Conservation (phyloP, 2,329 filamentous ascomycete genomes). For the Dendryphion nanum region DNA sequence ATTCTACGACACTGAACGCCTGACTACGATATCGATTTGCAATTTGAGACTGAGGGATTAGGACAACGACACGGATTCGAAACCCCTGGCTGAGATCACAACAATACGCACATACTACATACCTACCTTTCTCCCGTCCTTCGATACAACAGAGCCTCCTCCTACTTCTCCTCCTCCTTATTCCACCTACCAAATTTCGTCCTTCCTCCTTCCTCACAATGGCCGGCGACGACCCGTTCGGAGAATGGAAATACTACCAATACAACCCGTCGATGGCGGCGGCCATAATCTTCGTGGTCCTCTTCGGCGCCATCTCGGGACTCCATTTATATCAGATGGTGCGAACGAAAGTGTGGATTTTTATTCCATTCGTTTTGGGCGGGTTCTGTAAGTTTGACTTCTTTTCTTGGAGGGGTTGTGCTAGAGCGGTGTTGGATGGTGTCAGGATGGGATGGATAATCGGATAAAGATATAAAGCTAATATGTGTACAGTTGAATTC, state of each 20-base stretch:
- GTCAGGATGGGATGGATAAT: neutral
- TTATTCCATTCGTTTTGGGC: conserved; percentile 53
- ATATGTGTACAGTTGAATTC: neutral
- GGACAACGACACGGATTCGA: no score
- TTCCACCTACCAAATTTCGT: no score
- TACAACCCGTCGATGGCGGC: conserved; percentile 48
- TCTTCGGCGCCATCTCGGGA: conserved; percentile 45
- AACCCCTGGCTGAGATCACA: no score
- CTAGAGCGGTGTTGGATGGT: neutral
- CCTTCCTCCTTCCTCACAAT: no score
- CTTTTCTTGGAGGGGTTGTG: neutral
- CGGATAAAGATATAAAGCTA: neutral
- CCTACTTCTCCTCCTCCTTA: no score
- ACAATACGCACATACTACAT: no score
- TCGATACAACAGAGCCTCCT: no score
- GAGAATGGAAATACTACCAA: conserved; percentile 14
- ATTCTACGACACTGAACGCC: no score
- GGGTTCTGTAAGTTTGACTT: conserved; percentile 44
- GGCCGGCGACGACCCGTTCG: neutral
- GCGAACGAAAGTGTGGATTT: conserved; percentile 48
- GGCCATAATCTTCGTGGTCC: conserved; percentile 47
- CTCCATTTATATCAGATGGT: conserved; percentile 45
- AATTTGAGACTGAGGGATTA: no score
- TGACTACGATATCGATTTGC: no score
- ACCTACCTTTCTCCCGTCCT: no score